Base-by-base conservation (phyloP, 179 eudicot genomes). In the Drosera spatulata region DNA sequence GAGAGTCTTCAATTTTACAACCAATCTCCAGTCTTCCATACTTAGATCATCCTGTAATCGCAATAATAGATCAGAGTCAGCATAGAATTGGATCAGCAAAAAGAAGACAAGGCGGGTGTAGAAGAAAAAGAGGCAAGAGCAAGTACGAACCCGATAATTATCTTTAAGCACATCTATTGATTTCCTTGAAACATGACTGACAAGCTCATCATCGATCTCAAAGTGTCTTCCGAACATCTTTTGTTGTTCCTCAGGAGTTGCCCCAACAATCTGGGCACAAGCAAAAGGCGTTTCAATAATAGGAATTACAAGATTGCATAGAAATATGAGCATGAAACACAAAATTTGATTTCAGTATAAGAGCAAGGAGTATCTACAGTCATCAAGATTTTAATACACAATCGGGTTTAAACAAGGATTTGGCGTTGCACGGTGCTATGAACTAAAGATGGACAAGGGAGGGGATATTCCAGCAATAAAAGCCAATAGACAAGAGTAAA, bases 201-300 rank as follows among this genome's bases (percentile, higher is more conserved):
- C 96, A 54, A 88, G 95, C 81, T 91, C 96, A 67, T 88, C 96
- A 51, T 91, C 95, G 42, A 82, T 64, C 46, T 88, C 96, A 66
- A 91, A 91, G 74, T 91, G 96, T 72, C 97, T 79, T 56, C 97
- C 96, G 66, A 71, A 83, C 91, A 87, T 85, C 68, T 91, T 91
- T 56, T 88, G 96, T 67, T 91, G 94, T 76, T 91, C 96, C 41
- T 88, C 97, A 0, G 97, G 61, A 66, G 71, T 91, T 62, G 77
- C 72, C 63, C 97, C 91, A 53, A 77, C 71, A 50, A 91, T 85
- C 97, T 91, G 78, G 61, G 58, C 1, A 7, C 33, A 47, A 50
- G 39, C 33, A 22, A 22, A 22, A 22, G 33, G 33, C 33, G 33
- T 22, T 22, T 22, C 33, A 22, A 22, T 22, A 22, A 22, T 22